Conservation (phyloP, 2,329 filamentous ascomycete species). For the Fonsecaea monophora region DNA sequence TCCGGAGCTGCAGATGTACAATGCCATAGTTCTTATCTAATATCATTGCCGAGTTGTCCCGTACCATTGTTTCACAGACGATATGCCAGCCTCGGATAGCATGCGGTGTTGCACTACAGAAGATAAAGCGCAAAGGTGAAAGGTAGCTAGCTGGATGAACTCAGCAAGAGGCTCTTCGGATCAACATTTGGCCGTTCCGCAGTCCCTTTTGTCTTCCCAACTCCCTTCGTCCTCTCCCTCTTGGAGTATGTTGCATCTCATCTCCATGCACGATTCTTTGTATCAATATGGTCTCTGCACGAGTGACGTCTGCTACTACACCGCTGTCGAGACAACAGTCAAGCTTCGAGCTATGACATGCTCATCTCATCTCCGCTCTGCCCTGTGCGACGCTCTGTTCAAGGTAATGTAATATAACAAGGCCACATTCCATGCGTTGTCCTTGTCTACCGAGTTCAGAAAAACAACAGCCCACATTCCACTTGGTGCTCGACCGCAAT, state of each 20-base stretch:
- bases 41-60: no score
- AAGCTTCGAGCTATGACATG: no score
- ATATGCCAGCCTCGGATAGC: no score
- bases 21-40: no score
- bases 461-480: conserved; percentile 18
- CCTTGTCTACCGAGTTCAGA: not conserved
- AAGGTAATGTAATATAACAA: not conserved
- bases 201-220: not conserved
- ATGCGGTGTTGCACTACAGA: no score
- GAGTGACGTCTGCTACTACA: not conserved
- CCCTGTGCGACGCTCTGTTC: not conserved
- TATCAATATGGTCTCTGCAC: not conserved
- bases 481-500: conserved; percentile 1
- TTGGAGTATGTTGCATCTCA: not conserved
- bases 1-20: not conserved
- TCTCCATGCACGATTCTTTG: not conserved
- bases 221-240: not conserved
- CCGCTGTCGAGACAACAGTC: no score
- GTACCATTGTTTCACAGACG: no score
- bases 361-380: no score
- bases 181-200: not conserved
- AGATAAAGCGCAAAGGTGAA: no score
- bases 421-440: conserved; percentile 19
- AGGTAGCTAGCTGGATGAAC: no score
- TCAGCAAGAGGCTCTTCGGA: not conserved